These are phyloP conservation scores for Quercus glauca DNA, from an alignment of 306 rosid species.

Conservation along the genomic window DNA sequence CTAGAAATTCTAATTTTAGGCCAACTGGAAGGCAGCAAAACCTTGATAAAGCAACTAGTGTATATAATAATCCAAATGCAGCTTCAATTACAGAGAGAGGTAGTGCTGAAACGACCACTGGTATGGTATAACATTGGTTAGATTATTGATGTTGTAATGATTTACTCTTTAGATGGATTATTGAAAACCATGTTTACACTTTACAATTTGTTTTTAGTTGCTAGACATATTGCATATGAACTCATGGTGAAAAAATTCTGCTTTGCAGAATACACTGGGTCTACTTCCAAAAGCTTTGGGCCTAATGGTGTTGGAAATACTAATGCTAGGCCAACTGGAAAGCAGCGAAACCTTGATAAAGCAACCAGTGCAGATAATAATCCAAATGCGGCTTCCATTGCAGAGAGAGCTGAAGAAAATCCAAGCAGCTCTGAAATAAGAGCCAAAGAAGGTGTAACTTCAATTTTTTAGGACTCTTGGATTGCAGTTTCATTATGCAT, in stretches of 20 bases:
- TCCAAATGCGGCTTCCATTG: constrained; percentile 22
- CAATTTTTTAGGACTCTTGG: constrained; percentile 12
- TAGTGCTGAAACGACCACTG: too few species aligned
- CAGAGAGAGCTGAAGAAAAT: constrained; percentile 58
- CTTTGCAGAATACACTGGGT: constrained; percentile 38
- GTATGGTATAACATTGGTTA: not conserved
- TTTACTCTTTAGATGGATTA: not conserved
- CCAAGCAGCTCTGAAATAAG: constrained; percentile 72
- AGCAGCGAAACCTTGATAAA: constrained; percentile 33
- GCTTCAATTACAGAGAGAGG: too few species aligned
- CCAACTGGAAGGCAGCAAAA: constrained; percentile 32
- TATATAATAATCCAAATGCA: constrained; percentile 6
- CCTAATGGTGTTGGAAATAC: constrained; percentile 30
- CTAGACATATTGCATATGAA: constrained; percentile 4
- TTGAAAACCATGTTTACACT: not conserved
- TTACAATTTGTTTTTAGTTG: not conserved
- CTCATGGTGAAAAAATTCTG: constrained; percentile 20
- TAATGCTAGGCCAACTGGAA: constrained; percentile 26
- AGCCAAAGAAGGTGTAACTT: constrained; percentile 79
- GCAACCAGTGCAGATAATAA: constrained; percentile 21
- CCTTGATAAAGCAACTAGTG: constrained; percentile 9
- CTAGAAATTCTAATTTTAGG: constrained; percentile 29
- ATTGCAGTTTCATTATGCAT: too few species aligned
- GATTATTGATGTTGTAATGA: not conserved
- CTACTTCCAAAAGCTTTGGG: constrained; percentile 35